phyloP scores from a whole-genome alignment of 768 basidiomycete genomes.

The Rossbeevera mucosa region DNA sequence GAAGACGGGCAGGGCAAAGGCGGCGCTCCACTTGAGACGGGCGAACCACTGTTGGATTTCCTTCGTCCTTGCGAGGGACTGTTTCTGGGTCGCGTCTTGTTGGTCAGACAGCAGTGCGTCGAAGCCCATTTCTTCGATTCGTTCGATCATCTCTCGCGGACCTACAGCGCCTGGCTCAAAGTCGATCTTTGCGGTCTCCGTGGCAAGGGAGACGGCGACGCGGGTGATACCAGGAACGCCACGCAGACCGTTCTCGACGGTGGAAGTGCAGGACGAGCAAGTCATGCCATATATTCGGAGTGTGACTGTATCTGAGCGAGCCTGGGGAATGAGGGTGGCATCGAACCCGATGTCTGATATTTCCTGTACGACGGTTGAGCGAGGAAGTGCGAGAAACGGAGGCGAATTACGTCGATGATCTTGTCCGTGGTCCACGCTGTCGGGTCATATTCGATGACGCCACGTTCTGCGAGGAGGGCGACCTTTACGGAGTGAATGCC shows the following conservation, averaged over 20 bases:
- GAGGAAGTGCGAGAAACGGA: background rate
- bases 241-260: constrained; percentile 67
- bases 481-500: constrained; percentile 92
- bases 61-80: constrained; percentile 81
- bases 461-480: constrained; percentile 95
- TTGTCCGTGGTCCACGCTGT: constrained; percentile 74
- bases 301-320: constrained; percentile 61
- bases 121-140: constrained; percentile 84
- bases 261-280: constrained; percentile 73
- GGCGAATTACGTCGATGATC: constrained; percentile 54
- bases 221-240: constrained; percentile 67
- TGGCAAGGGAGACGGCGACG: constrained; percentile 70
- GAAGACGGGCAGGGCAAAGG: constrained; percentile 92
- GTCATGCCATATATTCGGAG: constrained; percentile 91
- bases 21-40: constrained; percentile 67
- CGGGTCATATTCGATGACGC: constrained; percentile 85
- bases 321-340: constrained; percentile 67
- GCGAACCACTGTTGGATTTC: constrained; percentile 88
- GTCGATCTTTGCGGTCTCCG: constrained; percentile 67
- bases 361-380: constrained; percentile 50
- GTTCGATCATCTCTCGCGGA: constrained; percentile 84
- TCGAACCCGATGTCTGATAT: constrained; percentile 93
- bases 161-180: constrained; percentile 73
- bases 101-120: constrained; percentile 83
- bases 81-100: constrained; percentile 76